Percentiles rank a stretch among this genome's conserved stretches.
Conservation (phyloP, 495 filamentous ascomycete genomes). For the Penicillium silybi region DNA sequence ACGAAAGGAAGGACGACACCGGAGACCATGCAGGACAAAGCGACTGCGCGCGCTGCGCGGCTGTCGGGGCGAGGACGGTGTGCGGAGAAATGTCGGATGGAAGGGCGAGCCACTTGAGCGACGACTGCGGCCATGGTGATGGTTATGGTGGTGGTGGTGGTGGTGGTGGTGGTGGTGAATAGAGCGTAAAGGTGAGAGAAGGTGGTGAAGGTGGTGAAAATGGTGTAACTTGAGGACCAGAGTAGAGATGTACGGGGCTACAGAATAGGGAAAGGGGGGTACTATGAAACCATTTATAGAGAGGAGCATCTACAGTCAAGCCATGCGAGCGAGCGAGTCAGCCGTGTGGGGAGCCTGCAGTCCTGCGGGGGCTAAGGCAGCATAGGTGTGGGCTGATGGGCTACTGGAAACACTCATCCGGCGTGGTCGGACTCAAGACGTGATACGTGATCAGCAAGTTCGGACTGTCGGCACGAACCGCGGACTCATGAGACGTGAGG, state of each 20-base stretch:
- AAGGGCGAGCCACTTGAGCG: conserved; percentile 32
- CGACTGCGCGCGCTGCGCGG: conserved; percentile 36
- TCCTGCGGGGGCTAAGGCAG: conserved; percentile 10
- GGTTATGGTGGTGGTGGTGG: not conserved
- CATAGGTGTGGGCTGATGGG: conserved; percentile 11
- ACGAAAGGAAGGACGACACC: conserved; percentile 45
- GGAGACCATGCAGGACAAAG: conserved; percentile 38
- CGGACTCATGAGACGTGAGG: not conserved
- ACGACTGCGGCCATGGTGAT: conserved; percentile 28
- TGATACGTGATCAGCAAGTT: conserved; percentile 1
- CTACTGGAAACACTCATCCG: conserved; percentile 7
- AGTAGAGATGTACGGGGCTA: not conserved
- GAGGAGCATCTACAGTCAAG: conserved; percentile 10
- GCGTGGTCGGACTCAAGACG: conserved; percentile 6
- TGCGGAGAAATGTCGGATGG: conserved; percentile 44
- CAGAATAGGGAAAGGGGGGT: not conserved
- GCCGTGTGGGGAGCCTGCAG: conserved; percentile 14
- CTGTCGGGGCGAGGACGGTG: conserved; percentile 37
- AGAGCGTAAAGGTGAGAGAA: not conserved
- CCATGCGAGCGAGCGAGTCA: conserved; percentile 19
- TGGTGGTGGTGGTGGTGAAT: not conserved
- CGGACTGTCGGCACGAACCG: conserved; percentile 6
- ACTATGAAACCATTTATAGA: conserved; percentile 4
- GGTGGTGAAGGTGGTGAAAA: not conserved
- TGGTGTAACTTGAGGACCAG: not conserved